These are phyloP conservation scores for Yarrowia sp. DNA, from an alignment of 805 yeast species.

Conservation along the genomic window DNA sequence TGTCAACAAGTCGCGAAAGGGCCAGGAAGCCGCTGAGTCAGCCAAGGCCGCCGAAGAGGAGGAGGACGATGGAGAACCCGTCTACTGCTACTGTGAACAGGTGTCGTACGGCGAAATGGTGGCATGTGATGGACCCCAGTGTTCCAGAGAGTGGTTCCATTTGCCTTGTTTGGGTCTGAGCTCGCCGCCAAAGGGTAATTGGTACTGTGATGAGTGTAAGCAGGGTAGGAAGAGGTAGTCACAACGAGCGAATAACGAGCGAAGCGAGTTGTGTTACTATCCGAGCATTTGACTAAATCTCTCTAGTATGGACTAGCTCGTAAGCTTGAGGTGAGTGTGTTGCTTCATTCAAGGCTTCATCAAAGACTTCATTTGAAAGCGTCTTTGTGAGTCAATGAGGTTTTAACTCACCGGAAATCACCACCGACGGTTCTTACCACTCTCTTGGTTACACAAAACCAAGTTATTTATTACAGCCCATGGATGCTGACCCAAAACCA, in stretches of 20 bases:
- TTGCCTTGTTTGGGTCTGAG: slow-evolving; percentile 88
- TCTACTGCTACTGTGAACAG: slow-evolving; percentile 95
- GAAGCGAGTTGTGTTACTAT: background rate
- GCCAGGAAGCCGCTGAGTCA: slow-evolving; percentile 25
- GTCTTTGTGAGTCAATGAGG: no score
- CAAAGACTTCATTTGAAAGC: no score
- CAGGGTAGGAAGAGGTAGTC: slow-evolving; percentile 39
- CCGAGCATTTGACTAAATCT: no score
- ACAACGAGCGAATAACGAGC: no score
- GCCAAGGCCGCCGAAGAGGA: slow-evolving; percentile 41
- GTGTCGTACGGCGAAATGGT: slow-evolving; percentile 99
- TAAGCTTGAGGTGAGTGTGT: no score
- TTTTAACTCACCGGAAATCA: no score
- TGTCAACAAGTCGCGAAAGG: slow-evolving; percentile 37
- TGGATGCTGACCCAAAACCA: background rate
- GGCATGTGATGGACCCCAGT: slow-evolving; percentile 94
- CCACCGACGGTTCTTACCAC: no score
- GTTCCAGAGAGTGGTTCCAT: slow-evolving; percentile 96
- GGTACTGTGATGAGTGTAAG: slow-evolving; percentile 76
- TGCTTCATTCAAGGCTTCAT: no score
- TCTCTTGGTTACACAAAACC: no score
- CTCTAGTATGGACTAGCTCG: no score
- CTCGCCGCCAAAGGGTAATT: slow-evolving; percentile 83
- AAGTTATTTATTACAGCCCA: slow-evolving; percentile 39
- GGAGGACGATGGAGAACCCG: slow-evolving; percentile 66